Evolutionary conservation across 140 eudicot species (phyloP).

Genomic region (Senecio squalidus): DNA sequence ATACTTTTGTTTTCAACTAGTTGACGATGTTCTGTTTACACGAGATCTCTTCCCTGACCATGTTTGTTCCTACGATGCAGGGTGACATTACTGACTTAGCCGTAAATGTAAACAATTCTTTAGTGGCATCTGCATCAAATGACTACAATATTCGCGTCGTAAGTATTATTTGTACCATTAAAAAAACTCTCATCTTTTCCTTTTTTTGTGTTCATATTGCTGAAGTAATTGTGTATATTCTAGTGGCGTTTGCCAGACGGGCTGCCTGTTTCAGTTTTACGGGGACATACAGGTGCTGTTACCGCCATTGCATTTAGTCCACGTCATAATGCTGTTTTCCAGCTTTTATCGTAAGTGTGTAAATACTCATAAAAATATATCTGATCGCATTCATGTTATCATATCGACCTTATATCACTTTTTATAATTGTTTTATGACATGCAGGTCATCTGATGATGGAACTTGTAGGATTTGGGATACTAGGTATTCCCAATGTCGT

Average conservation of each 20-base stretch:
- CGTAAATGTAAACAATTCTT: slow-evolving; percentile 69
- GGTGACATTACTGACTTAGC: slow-evolving; percentile 99
- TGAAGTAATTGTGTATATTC: slow-evolving; percentile 11
- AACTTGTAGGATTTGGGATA: slow-evolving; percentile 96
- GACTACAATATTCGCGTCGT: slow-evolving; percentile 96
- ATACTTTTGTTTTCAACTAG: slow-evolving; percentile 1
- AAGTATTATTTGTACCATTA: slow-evolving; percentile 31
- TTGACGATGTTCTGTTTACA: background rate
- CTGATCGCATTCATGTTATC: background rate
- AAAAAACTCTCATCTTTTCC: background rate
- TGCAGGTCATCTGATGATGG: slow-evolving; percentile 96
- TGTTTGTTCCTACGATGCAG: slow-evolving; percentile 32
- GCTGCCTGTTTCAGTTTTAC: slow-evolving; percentile 71
- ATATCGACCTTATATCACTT: background rate
- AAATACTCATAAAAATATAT: background rate
- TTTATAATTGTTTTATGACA: slow-evolving; percentile 4
- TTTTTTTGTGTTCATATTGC: background rate
- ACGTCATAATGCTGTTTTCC: slow-evolving; percentile 47
- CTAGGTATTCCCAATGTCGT: slow-evolving; percentile 55
- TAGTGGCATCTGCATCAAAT: slow-evolving; percentile 98
- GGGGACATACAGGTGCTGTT: slow-evolving; percentile 89
- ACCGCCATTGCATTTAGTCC: slow-evolving; percentile 99
- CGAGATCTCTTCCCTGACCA: background rate
- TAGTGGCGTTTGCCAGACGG: slow-evolving; percentile 99
- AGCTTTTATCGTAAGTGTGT: slow-evolving; percentile 85